phyloP scores from a whole-genome alignment of 768 basidiomycete genomes.

The Mycena indigotica region DNA sequence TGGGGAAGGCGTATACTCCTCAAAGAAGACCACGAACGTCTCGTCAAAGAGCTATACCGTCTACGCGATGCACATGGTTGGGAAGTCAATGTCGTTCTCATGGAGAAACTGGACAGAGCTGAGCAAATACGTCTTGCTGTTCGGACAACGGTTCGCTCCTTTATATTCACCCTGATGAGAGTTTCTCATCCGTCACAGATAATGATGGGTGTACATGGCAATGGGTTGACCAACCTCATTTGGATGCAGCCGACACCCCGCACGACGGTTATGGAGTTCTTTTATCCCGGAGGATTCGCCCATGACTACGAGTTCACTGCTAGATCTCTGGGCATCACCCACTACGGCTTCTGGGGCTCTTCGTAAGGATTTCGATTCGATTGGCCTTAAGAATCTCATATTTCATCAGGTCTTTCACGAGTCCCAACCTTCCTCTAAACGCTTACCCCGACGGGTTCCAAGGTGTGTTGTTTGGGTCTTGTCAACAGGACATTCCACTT shows the following conservation, averaged over 20 bases:
- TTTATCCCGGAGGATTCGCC: slow-evolving; percentile 82
- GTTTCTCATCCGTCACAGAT: slow-evolving; percentile 55
- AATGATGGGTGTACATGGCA: slow-evolving; percentile 93
- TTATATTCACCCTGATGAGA: slow-evolving; percentile 43
- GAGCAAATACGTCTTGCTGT: slow-evolving; percentile 84
- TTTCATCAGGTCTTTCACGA: slow-evolving; percentile 66
- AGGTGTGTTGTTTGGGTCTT: slow-evolving; percentile 31
- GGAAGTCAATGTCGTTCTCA: slow-evolving; percentile 85
- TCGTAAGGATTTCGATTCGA: slow-evolving; percentile 48
- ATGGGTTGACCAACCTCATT: slow-evolving; percentile 82
- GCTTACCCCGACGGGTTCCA: slow-evolving; percentile 88
- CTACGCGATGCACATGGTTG: slow-evolving; percentile 73
- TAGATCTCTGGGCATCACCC: slow-evolving; percentile 74
- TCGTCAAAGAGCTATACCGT: slow-evolving; percentile 73
- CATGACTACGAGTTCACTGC: slow-evolving; percentile 79
- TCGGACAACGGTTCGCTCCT: slow-evolving; percentile 83
- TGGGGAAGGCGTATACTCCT: slow-evolving; percentile 88
- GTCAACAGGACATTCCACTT: neutral
- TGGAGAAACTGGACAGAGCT: slow-evolving; percentile 76
- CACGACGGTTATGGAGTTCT: slow-evolving; percentile 92
- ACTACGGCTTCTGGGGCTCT: slow-evolving; percentile 85
- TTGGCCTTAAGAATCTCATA: too few species aligned
- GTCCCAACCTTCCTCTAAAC: slow-evolving; percentile 67
- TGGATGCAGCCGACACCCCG: slow-evolving; percentile 90
- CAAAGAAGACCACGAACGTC: slow-evolving; percentile 71